Base-by-base conservation (phyloP, 2,329 filamentous ascomycete genomes). In the Botryotinia narcissicola region DNA sequence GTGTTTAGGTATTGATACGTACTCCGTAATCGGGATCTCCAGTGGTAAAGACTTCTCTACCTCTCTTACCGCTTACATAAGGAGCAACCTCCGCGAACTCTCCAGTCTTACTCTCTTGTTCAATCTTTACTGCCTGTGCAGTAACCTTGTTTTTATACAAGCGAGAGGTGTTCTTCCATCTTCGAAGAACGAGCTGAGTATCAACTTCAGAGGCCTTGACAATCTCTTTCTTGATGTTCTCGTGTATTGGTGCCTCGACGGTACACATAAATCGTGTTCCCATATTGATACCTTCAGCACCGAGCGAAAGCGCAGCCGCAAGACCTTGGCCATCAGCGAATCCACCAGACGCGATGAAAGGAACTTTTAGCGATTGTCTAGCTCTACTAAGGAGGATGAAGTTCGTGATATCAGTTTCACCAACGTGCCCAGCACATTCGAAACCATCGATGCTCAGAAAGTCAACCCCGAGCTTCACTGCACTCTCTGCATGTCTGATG, bases 201-300 rank as follows among this genome's bases (percentile, higher is more conserved):
- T 98, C 94, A 35, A 92, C 94, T 86, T 99, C 96, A 76, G 94
- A 87, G 1, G 95, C 93, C 72, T 90, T 87, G 69, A 98, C 94
- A 80, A 99, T 99, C 78, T 92, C 87, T 82, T 97, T 87, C 87
- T 99, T 99, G 85, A 99, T 94, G 78, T 97, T 97, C 67, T 89
- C 82, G 84, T 99, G 96, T 76, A 99, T 93, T 0, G 96, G 96
- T 25, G 95, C 91, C 84, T 98, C 96, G 62, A 95, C 87, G 0
- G 96, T 98, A 85, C 92, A 95, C 93, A 99, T 97, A 86, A 98
- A 99, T 60, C 96, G 87, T 16, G 96, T 99, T 73, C 96, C 96
- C 96, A 99, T 99, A 84, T 99, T 99, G 84, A 98, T 91, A 76
- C 96, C 96, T 82, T 93, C 93, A 0, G 96, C 96, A 51, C 96